A percentile compares a stretch with the other conserved stretches of the same genome.
phyloP scores from a whole-genome alignment of 768 basidiomycete genomes.

The Naganishia kalamii region DNA sequence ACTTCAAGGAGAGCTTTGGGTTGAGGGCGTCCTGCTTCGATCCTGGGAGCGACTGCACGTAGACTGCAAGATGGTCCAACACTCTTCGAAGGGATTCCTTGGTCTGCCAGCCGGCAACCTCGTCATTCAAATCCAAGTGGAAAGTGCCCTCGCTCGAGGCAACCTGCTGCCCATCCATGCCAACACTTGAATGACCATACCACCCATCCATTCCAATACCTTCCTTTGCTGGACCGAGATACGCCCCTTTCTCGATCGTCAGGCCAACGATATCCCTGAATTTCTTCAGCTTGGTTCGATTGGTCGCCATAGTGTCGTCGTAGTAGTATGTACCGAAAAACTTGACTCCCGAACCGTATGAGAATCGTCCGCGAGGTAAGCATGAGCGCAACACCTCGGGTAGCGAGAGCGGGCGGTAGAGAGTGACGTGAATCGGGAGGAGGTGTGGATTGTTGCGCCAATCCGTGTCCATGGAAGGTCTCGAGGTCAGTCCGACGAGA shows the following conservation, averaged over 20 bases:
- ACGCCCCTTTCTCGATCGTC: not conserved
- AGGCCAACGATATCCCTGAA: not conserved
- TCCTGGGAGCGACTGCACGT: not conserved
- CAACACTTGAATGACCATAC: not conserved
- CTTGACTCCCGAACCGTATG: not conserved
- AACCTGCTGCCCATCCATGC: not conserved
- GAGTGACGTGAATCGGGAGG: not conserved
- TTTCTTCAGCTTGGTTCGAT: not conserved
- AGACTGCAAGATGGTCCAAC: not conserved
- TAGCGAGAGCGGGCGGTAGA: not conserved
- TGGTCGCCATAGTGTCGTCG: not conserved
- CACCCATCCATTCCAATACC: not conserved
- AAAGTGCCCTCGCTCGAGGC: not conserved
- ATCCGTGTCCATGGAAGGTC: not conserved
- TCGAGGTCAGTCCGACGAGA: not conserved
- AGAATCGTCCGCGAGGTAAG: not conserved
- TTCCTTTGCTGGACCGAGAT: not conserved
- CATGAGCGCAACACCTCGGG: not conserved
- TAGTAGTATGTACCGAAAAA: not conserved
- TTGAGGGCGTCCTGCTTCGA: not conserved
- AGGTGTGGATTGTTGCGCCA: no score
- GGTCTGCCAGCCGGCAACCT: not conserved
- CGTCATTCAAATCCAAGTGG: not conserved
- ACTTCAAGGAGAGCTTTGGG: not conserved
- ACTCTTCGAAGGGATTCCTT: not conserved